Evolutionary conservation across 1,284 basidiomycete species (phyloP).

Genomic region (Psilocybe mexicana): DNA sequence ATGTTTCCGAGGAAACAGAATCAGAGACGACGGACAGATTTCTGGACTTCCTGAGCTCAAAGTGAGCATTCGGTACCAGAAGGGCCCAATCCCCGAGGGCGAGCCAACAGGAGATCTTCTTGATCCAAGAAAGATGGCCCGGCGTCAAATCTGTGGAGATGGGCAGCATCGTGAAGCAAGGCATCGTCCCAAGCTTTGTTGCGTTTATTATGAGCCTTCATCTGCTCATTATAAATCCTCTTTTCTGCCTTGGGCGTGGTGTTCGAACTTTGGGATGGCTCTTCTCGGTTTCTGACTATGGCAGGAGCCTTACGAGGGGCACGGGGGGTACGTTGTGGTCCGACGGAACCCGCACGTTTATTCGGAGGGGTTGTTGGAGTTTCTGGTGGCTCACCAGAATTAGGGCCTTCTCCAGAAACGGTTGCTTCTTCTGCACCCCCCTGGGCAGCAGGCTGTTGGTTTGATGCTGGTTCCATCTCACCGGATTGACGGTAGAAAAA

Average conservation of each 20-base stretch:
- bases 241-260: not conserved
- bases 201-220: not conserved
- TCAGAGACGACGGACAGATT: not conserved
- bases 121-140: not conserved
- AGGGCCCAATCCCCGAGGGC: not conserved
- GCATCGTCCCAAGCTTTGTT: not conserved
- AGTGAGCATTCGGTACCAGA: not conserved
- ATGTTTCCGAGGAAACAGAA: not conserved
- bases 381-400: not conserved
- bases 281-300: too few species aligned
- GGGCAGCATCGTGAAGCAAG: not conserved
- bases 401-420: not conserved
- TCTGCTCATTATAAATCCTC: not conserved
- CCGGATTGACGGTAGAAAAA: not conserved
- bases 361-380: too few species aligned
- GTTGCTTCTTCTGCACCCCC: not conserved
- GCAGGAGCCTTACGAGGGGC: too few species aligned
- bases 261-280: too few species aligned
- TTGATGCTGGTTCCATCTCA: not conserved
- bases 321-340: too few species aligned
- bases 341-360: too few species aligned
- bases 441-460: not conserved
- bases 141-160: not conserved
- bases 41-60: not conserved
- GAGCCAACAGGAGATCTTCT: too few species aligned